Conservation (phyloP, 2,329 filamentous ascomycete genomes). For the Colletotrichum abscissum region DNA sequence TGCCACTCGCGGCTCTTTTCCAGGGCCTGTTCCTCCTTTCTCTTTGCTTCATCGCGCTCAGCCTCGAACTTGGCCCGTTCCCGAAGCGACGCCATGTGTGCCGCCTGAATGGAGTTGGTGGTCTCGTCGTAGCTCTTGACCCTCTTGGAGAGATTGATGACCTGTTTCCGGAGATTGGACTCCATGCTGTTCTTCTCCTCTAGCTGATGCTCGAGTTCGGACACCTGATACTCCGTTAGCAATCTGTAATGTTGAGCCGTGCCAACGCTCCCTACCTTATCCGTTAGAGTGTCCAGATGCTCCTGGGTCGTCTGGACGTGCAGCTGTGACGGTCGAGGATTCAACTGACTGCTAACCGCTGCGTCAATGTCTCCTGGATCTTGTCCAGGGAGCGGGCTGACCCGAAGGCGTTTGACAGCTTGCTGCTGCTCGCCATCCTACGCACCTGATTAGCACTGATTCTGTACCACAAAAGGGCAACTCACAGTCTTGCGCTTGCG, state of each 20-base stretch:
- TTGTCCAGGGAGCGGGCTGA: conserved; percentile 18
- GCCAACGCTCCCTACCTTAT: conserved; percentile 45
- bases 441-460: not conserved
- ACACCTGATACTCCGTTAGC: conserved; percentile 44
- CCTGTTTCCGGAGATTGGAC: conserved; percentile 31
- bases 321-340: conserved; percentile 21
- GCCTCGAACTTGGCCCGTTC: conserved; percentile 62
- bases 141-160: conserved; percentile 43
- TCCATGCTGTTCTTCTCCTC: conserved; percentile 42
- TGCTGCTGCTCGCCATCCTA: conserved; percentile 22
- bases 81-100: conserved; percentile 60
- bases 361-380: conserved; percentile 19
- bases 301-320: conserved; percentile 32
- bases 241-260: not conserved
- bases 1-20: conserved; percentile 49
- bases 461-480: not conserved
- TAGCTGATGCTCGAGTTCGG: conserved; percentile 49
- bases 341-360: conserved; percentile 16
- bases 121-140: conserved; percentile 58
- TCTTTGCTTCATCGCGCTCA: conserved; percentile 55
- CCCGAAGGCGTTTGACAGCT: conserved; percentile 20
- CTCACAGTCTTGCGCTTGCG: conserved; percentile 33
- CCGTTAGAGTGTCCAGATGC: conserved; percentile 50
- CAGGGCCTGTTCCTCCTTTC: conserved; percentile 49
- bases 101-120: conserved; percentile 56